These are phyloP conservation scores for Rhizopus arrhizus DNA, from an alignment of 371 early-diverging fungal genomes.

Conservation along the genomic window DNA sequence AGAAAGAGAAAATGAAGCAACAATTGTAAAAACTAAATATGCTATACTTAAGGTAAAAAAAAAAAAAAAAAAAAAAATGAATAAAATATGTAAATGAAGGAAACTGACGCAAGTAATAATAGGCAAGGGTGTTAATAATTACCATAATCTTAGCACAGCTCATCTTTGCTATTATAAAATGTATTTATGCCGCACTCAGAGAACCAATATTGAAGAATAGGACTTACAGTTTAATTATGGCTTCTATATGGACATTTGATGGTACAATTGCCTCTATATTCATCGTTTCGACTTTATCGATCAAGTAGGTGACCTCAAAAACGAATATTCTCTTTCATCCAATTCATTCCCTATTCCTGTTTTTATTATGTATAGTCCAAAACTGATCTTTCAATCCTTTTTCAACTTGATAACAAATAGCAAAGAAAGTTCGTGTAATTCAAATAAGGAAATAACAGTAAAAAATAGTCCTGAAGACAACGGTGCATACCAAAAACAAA, in stretches of 20 bases:
- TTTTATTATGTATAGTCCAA: background rate
- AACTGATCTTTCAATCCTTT: background rate
- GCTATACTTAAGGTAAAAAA: conserved; percentile 19
- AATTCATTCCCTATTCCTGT: background rate
- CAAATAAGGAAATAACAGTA: background rate
- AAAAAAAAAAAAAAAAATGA: background rate
- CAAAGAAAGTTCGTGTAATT: background rate
- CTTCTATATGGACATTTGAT: conserved; percentile 24
- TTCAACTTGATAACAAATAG: background rate
- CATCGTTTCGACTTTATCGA: conserved; percentile 10
- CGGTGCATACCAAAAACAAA: background rate
- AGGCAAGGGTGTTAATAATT: conserved; percentile 18
- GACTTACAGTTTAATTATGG: conserved; percentile 7
- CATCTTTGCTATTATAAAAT: conserved; percentile 20
- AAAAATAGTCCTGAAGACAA: background rate
- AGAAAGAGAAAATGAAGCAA: background rate
- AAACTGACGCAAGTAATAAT: background rate
- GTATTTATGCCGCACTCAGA: conserved; percentile 17
- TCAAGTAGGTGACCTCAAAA: conserved; percentile 17
- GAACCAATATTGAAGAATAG: conserved; percentile 1
- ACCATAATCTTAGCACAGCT: conserved; percentile 12
- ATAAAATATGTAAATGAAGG: no score
- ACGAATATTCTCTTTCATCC: background rate
- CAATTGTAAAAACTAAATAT: conserved; percentile 11
- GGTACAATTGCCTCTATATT: conserved; percentile 18